These are phyloP conservation scores for Trichosporon sp. DNA, from an alignment of 1,284 basidiomycete species.

Conservation along the genomic window DNA sequence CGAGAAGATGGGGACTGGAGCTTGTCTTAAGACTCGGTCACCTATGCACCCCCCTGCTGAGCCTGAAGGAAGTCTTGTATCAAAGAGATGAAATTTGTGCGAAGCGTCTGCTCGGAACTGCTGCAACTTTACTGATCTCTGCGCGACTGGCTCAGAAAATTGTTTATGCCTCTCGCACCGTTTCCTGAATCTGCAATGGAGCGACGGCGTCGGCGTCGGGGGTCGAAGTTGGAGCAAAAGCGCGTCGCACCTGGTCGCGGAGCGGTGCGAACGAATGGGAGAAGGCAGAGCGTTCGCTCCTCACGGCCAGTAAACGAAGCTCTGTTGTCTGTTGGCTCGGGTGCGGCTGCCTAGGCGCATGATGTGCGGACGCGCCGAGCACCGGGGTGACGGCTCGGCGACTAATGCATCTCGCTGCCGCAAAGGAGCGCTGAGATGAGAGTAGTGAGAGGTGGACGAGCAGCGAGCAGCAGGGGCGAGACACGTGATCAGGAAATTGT, in stretches of 20 bases:
- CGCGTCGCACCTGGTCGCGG: neutral
- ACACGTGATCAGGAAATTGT: neutral
- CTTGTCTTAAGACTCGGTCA: neutral
- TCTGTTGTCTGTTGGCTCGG: neutral
- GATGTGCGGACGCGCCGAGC: too few species aligned
- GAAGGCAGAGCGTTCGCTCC: neutral
- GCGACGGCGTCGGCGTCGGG: neutral
- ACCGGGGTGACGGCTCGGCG: too few species aligned
- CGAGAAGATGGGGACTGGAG: neutral
- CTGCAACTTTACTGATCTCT: neutral
- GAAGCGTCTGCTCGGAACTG: neutral
- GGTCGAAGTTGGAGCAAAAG: neutral
- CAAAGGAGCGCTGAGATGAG: neutral
- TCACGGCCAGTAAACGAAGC: neutral
- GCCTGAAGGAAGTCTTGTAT: slow-evolving; percentile 4
- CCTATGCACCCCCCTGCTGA: slow-evolving; percentile 3
- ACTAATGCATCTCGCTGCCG: neutral
- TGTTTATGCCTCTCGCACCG: neutral
- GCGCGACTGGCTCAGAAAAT: neutral
- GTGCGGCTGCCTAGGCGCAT: too few species aligned
- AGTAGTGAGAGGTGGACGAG: too few species aligned
- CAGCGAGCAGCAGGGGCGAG: neutral
- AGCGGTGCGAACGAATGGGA: neutral
- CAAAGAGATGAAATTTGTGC: slow-evolving; percentile 1
- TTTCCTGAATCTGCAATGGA: neutral